Base-by-base conservation (phyloP, 2,329 filamentous ascomycete genomes). In the Microdochium nivale region DNA sequence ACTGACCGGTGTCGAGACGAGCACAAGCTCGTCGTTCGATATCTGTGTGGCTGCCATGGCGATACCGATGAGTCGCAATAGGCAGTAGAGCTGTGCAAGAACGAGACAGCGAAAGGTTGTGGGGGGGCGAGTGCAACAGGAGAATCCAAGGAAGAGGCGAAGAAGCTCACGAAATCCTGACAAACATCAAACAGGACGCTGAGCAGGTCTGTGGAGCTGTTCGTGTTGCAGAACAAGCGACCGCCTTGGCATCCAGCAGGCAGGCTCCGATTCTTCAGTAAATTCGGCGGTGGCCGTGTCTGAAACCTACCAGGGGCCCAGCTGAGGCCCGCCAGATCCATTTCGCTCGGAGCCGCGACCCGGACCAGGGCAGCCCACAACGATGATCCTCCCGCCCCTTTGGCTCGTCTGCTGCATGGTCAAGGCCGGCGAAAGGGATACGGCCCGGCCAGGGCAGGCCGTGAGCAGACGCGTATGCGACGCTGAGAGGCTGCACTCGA, bases 1-100 rank as follows among this genome's bases (percentile, higher is more conserved):
- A 23, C 63, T 59, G 16, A 54, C 54, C 5, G 66, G 59, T 40
- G 63, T 60, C 13, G 60, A 60, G 43, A 61, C 55, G 14, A 62
- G 54, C 23, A 67, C 27, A 30, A 55, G 52, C 48, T 58, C 54
- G 21, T 54, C 48, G 54, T 56, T 52, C 54, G 48, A 37, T 50
- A 54, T 48, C 19, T 53, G 10, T 52, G 50, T 49, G 52, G 52
- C 23, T 57, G 53, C 53, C 52, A 58, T 30, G 46, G 13, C 14
- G 7, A 33, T 33, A 27, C 16, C 4, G 27, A 19, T 11, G 14
- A 24, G 19, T 13, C 19, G 40, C n/a, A n/a, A n/a, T n/a, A n/a
- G n/a, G n/a, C n/a, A n/a, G n/a, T n/a, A n/a, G n/a, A n/a, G n/a
- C 19, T 19, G 40, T 8, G 23, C 40, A 3, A 23, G 16, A 5